A percentile compares a stretch with the other conserved stretches of the same genome.
phyloP scores from a whole-genome alignment of 768 basidiomycete species.

The Lentinula raphanica region DNA sequence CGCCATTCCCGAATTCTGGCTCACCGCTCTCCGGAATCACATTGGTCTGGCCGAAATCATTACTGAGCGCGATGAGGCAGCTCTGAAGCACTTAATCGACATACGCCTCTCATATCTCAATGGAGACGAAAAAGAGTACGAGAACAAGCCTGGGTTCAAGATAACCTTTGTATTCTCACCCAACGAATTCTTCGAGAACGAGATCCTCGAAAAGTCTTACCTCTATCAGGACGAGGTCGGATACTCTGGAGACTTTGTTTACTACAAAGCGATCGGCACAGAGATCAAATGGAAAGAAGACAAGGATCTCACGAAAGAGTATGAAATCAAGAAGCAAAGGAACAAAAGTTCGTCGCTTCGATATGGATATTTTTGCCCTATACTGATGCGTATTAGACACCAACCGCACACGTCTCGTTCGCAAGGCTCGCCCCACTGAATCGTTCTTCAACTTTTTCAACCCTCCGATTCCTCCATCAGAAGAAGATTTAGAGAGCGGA shows the following conservation, averaged over 20 bases:
- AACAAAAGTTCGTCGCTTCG: conserved; percentile 76
- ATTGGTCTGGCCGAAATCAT: conserved; percentile 80
- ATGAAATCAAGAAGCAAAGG: conserved; percentile 98
- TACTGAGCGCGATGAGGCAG: conserved; percentile 86
- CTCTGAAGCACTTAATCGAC: conserved; percentile 79
- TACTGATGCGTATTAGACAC: conserved; percentile 47
- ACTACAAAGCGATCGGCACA: conserved; percentile 91
- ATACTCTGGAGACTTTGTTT: conserved; percentile 96
- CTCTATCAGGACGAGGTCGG: conserved; percentile 88
- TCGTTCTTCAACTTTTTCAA: conserved; percentile 99
- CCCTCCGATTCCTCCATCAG: conserved; percentile 69
- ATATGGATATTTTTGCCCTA: too few species aligned
- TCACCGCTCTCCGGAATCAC: conserved; percentile 93
- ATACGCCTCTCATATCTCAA: conserved; percentile 72
- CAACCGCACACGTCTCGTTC: conserved; percentile 75
- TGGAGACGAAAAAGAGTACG: conserved; percentile 36
- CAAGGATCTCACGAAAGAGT: conserved; percentile 94
- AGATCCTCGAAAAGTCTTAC: conserved; percentile 86
- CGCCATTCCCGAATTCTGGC: conserved; percentile 95
- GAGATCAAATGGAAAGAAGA: conserved; percentile 97
- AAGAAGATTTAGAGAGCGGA: conserved; percentile 60
- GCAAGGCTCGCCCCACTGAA: conserved; percentile 85
- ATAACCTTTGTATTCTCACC: conserved; percentile 74
- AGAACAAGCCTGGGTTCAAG: conserved; percentile 87
- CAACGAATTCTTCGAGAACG: conserved; percentile 88